These are phyloP conservation scores for Clonostachys rosea DNA, from an alignment of 2,329 filamentous ascomycete genomes.

Conservation along the genomic window DNA sequence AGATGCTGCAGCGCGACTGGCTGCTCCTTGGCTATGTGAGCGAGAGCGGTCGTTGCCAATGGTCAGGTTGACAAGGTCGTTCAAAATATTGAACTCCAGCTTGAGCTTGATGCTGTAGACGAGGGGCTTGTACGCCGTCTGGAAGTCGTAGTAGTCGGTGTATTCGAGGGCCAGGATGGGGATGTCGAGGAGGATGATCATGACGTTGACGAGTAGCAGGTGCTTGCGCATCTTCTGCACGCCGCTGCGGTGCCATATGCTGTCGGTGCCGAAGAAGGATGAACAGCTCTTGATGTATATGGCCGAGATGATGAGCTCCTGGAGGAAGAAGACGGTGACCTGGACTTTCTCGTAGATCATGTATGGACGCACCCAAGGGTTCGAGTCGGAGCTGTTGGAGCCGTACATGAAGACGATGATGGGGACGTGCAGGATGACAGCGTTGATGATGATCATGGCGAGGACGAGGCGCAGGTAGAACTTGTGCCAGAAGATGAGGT, in stretches of 20 bases:
- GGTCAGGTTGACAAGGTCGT: constrained; percentile 6
- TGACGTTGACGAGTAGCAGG: constrained; percentile 29
- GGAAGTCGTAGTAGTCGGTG: constrained; percentile 10
- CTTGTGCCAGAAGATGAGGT: constrained; percentile 48
- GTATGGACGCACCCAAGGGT: constrained; percentile 17
- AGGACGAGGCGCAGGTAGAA: constrained; percentile 39
- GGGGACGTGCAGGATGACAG: constrained; percentile 42
- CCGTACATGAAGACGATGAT: constrained; percentile 49
- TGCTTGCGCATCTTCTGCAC: constrained; percentile 11
- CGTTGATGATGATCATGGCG: constrained; percentile 49
- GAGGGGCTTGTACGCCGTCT: constrained; percentile 14
- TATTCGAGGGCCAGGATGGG: constrained; percentile 17
- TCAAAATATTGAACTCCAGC: constrained; percentile 28
- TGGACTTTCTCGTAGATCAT: constrained; percentile 38
- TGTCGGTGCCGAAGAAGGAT: constrained; percentile 11
- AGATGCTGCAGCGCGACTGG: no score
- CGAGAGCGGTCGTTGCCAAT: no score
- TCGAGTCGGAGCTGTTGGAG: constrained; percentile 21
- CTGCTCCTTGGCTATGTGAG: no score
- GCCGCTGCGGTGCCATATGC: no score
- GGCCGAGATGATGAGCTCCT: constrained; percentile 43
- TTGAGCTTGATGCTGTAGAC: constrained; percentile 29
- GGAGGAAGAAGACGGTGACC: constrained; percentile 45
- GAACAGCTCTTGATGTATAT: constrained; percentile 42
- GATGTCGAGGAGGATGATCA: constrained; percentile 30